Evolutionary conservation across 345 rosid genomes (phyloP).

Genomic region (Conringia planisiliqua): DNA sequence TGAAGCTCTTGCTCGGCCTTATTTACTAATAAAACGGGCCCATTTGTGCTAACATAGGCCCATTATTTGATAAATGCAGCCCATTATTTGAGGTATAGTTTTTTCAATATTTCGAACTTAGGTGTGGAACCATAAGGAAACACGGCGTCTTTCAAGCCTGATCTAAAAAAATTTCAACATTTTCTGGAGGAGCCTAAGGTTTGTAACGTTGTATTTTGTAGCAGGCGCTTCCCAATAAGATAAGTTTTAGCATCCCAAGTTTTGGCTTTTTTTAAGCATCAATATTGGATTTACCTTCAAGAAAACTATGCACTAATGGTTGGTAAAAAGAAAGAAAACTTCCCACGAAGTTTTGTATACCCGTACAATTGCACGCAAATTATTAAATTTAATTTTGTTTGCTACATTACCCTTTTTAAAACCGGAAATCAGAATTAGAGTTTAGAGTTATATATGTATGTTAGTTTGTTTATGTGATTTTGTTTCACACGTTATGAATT

Average conservation of each 20-base stretch:
- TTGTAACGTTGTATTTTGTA: background rate
- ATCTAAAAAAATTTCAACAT: background rate
- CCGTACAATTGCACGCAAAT: background rate
- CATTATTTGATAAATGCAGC: background rate
- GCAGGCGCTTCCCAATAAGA: background rate
- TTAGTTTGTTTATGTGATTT: background rate
- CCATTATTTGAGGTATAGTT: background rate
- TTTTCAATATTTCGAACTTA: background rate
- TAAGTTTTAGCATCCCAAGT: slow-evolving; percentile 16
- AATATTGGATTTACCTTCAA: background rate
- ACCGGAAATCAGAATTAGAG: background rate
- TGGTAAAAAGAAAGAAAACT: background rate
- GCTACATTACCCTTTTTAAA: no score
- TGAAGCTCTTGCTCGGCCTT: background rate
- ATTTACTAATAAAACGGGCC: background rate
- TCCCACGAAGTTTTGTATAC: background rate
- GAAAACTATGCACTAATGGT: background rate
- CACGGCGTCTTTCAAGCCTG: background rate
- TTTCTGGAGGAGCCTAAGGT: background rate
- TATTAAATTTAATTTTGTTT: no score
- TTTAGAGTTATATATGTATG: background rate
- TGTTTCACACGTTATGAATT: background rate
- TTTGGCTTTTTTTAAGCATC: background rate
- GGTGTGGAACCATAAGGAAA: background rate
- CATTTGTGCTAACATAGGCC: background rate